phyloP scores from a whole-genome alignment of 306 rosid genomes.

The Citrullus colocynthis region DNA sequence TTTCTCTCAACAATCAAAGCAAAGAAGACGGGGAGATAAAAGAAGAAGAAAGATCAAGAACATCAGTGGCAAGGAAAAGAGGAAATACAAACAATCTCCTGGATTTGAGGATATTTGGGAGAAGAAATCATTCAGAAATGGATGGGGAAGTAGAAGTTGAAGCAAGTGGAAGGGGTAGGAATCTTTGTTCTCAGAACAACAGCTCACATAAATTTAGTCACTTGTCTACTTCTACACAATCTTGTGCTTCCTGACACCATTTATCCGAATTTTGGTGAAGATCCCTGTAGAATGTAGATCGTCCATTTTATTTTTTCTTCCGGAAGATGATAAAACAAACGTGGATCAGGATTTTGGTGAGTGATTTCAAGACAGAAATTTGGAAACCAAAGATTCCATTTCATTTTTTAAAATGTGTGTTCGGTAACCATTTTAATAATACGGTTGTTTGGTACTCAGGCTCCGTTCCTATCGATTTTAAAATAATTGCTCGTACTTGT shows the following conservation, averaged over 20 bases:
- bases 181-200: slow-evolving; percentile 10
- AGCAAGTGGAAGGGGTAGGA: slow-evolving; percentile 23
- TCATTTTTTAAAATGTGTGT: too few relatives aligned
- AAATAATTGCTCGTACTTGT: too few relatives aligned
- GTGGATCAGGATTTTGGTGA: neutral
- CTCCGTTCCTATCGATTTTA: too few relatives aligned
- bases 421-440: too few relatives aligned
- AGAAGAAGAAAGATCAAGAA: neutral
- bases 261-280: neutral
- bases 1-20: neutral
- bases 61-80: neutral
- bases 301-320: neutral
- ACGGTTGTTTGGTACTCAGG: too few relatives aligned
- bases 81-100: neutral
- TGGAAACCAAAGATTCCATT: neutral
- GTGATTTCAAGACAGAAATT: too few relatives aligned
- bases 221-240: neutral
- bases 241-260: neutral
- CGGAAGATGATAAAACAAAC: neutral
- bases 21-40: neutral
- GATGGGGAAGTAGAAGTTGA: neutral
- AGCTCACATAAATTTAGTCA: neutral
- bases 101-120: slow-evolving; percentile 1
- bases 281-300: neutral
- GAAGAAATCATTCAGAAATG: slow-evolving; percentile 13